Evolutionary conservation across 345 rosid species (phyloP), one percentile per base, ranked within the genome.

Genomic region (Alliaria petiolata): DNA sequence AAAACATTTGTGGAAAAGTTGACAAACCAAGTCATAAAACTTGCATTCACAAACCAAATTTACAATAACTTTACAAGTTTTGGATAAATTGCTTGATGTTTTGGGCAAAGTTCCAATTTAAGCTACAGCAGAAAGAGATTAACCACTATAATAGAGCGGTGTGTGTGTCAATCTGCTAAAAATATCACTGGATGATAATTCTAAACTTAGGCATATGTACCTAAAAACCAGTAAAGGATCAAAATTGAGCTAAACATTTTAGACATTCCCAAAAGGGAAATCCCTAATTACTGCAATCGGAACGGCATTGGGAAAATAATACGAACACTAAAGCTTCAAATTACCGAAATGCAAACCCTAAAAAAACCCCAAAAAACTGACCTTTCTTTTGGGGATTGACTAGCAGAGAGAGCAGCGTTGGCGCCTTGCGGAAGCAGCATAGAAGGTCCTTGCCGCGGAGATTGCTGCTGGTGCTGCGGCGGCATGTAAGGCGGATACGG

Each of bases 351-450:
- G 13, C 12, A 28, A 72, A 64, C 42, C 65, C 70, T 35, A 20
- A 13, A 35, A 13, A 35, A 3, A 40, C 8, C 50, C 40, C 19
- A 7, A 11, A n/a, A n/a, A 69, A 65, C 78, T 3, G 39, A 90
- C 98, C 93, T 88, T 78, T 88, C 98, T 83, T 85, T 88, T 0
- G 93, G 72, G 4, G 93, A 0, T 10, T 76, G 70, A 62, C 14
- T 47, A 76, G 45, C 75, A 44, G 79, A 30, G 62, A 33, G 61
- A 49, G 72, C 8, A 51, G 51, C 59, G 39, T 61, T 70, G 13
- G 42, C 26, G 22, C 76, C 78, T 10, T 22, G 82, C 2, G 71
- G 49, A 34, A 55, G 20, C n/a, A 51, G 8, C 31, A 65, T 62
- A 33, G 72, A 66, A 6, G 77, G 67, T 58, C 51, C 80, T 38